phyloP scores from a whole-genome alignment of 169 alveolate genomes.

The Sarcocystis neurona region DNA sequence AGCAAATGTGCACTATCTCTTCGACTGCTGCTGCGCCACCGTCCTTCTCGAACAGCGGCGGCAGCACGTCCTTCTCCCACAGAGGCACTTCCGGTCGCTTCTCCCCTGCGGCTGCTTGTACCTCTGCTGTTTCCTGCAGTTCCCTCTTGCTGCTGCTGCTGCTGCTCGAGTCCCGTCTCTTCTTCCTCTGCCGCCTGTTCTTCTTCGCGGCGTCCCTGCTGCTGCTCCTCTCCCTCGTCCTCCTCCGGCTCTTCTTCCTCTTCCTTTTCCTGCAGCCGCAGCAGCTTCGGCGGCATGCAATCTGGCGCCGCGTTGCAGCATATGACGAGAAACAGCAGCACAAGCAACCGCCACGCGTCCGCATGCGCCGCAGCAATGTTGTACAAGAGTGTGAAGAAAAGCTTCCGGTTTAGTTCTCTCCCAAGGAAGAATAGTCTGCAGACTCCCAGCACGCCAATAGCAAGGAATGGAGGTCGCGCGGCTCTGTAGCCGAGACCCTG shows the following conservation, averaged over 20 bases:
- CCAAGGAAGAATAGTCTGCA: constrained; percentile 59
- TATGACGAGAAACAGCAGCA: constrained; percentile 55
- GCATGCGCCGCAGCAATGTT: constrained; percentile 53
- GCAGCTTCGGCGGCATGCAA: constrained; percentile 43
- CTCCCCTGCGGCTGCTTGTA: too few relatives aligned
- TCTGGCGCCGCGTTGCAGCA: constrained; percentile 58
- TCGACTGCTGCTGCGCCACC: too few relatives aligned
- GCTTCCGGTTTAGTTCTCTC: constrained; percentile 23
- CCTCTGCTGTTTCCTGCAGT: too few relatives aligned
- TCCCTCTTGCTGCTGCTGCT: too few relatives aligned
- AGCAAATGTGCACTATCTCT: too few relatives aligned
- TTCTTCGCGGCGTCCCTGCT: not conserved
- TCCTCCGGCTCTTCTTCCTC: not conserved
- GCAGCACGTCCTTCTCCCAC: too few relatives aligned
- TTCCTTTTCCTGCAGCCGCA: not conserved
- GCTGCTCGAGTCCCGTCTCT: too few relatives aligned
- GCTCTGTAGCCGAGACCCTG: constrained; percentile 8
- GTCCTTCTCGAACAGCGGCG: too few relatives aligned
- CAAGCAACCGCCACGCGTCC: constrained; percentile 49
- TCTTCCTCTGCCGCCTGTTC: too few relatives aligned
- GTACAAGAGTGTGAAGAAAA: constrained; percentile 31
- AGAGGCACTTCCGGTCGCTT: too few relatives aligned
- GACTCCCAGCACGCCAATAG: constrained; percentile 42
- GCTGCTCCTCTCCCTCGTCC: not conserved
- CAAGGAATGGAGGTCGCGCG: constrained; percentile 47